phyloP scores from a whole-genome alignment of 345 rosid species.

The Eucalyptus camaldulensis region DNA sequence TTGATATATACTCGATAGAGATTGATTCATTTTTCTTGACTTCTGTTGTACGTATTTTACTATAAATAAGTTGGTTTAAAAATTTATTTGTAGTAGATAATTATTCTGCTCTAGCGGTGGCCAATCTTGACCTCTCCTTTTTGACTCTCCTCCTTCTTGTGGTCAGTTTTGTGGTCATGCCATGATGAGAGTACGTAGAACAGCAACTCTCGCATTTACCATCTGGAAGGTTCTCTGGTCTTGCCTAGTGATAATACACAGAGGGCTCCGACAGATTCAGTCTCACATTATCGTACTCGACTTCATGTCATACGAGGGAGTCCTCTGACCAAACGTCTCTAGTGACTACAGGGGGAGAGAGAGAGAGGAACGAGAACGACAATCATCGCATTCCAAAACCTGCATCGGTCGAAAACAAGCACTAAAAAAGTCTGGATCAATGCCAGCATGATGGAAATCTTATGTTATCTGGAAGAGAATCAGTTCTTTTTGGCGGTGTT shows the following conservation, averaged over 20 bases:
- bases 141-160: background rate
- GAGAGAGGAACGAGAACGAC: background rate
- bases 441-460: background rate
- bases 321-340: background rate
- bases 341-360: background rate
- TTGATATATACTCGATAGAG: background rate
- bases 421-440: background rate
- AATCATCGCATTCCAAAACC: background rate
- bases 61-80: background rate
- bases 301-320: background rate
- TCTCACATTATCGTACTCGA: background rate
- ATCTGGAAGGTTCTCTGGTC: background rate
- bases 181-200: no score
- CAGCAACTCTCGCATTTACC: no score
- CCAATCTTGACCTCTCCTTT: background rate
- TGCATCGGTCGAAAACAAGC: background rate
- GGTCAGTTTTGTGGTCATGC: no score
- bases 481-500: background rate
- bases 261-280: background rate
- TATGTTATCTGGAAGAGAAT: background rate
- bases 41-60: background rate
- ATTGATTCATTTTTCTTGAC: background rate
- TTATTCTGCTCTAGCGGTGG: background rate
- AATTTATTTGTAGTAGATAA: background rate
- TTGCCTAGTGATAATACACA: background rate